Evolutionary conservation across 2,329 filamentous ascomycete genomes (phyloP).

Genomic region (Bipolaris sorokiniana): DNA sequence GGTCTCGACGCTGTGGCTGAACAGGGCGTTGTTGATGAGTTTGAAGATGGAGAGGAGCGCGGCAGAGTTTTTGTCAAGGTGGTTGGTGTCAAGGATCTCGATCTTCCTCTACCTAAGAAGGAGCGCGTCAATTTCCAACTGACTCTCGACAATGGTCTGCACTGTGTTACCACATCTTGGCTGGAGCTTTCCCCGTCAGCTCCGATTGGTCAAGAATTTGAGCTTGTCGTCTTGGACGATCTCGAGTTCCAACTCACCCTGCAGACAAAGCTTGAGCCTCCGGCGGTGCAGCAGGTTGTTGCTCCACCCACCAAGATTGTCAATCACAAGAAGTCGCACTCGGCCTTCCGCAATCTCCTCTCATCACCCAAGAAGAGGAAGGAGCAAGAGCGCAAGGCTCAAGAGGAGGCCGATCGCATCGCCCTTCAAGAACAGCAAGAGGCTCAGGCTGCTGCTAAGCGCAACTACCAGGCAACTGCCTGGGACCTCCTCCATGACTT

Average conservation of each 20-base stretch:
- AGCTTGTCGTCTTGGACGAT: constrained; percentile 94
- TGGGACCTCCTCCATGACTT: constrained; percentile 89
- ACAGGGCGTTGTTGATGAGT: constrained; percentile 66
- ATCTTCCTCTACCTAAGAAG: constrained; percentile 89
- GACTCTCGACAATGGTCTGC: constrained; percentile 96
- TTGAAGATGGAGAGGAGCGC: constrained; percentile 82
- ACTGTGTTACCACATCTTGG: constrained; percentile 97
- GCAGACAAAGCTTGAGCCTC: constrained; percentile 89
- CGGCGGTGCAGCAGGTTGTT: constrained; percentile 57
- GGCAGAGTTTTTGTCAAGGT: constrained; percentile 97
- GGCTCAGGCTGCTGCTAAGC: constrained; percentile 57
- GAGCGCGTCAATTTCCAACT: constrained; percentile 89
- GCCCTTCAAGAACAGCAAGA: constrained; percentile 55
- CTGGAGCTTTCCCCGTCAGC: constrained; percentile 89
- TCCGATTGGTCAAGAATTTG: constrained; percentile 96
- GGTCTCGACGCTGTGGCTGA: constrained; percentile 70
- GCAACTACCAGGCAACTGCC: constrained; percentile 68
- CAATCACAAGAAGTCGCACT: constrained; percentile 74
- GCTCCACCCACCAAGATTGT: constrained; percentile 65
- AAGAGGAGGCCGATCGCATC: constrained; percentile 79
- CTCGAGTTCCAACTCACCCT: constrained; percentile 98
- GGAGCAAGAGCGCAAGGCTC: constrained; percentile 84
- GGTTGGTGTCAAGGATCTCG: constrained; percentile 95
- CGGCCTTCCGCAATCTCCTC: constrained; percentile 79
- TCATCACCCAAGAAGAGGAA: constrained; percentile 96